Evolutionary conservation across 495 filamentous ascomycete genomes (phyloP).

Genomic region (Lasiosphaeriaceae sp.): DNA sequence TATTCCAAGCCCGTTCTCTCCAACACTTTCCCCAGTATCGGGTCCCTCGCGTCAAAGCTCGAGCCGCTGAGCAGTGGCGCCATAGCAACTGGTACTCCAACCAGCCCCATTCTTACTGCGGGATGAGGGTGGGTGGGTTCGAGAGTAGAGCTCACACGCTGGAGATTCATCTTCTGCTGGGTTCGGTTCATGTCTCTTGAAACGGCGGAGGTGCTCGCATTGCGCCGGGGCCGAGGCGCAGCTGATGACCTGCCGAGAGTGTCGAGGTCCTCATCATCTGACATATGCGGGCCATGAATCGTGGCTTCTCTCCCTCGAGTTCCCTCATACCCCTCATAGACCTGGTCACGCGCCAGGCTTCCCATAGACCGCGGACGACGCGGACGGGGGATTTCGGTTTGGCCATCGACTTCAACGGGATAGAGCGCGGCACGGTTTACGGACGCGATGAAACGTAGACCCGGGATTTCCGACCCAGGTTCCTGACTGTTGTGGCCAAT

Average conservation of each 20-base stretch:
- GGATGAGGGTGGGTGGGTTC: slow-evolving; percentile 48
- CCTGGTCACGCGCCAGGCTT: slow-evolving; percentile 10
- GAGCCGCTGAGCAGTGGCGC: slow-evolving; percentile 36
- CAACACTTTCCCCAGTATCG: slow-evolving; percentile 52
- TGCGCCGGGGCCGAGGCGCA: slow-evolving; percentile 5
- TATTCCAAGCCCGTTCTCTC: slow-evolving; percentile 64
- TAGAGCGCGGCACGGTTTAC: slow-evolving; percentile 13
- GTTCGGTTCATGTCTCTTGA: slow-evolving; percentile 57
- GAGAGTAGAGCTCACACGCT: slow-evolving; percentile 62
- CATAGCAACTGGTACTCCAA: slow-evolving; percentile 29
- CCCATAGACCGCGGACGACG: slow-evolving; percentile 26
- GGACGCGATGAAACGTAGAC: slow-evolving; percentile 24
- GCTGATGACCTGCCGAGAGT: slow-evolving; percentile 14
- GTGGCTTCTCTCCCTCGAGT: neutral
- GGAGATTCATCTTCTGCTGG: slow-evolving; percentile 69
- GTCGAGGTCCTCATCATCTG: slow-evolving; percentile 37
- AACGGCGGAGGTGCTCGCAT: slow-evolving; percentile 15
- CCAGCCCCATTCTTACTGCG: slow-evolving; percentile 25
- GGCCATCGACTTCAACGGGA: slow-evolving; percentile 8
- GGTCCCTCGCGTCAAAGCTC: slow-evolving; percentile 45
- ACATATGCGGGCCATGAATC: slow-evolving; percentile 13
- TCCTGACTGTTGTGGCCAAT: slow-evolving; percentile 39
- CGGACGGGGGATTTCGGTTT: slow-evolving; percentile 8
- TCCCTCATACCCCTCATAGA: neutral
- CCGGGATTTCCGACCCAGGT: slow-evolving; percentile 27